Evolutionary conservation across 116 monocot genomes (phyloP), one percentile per base, ranked within the genome.

Genomic region (Trichopus zeylanicus): DNA sequence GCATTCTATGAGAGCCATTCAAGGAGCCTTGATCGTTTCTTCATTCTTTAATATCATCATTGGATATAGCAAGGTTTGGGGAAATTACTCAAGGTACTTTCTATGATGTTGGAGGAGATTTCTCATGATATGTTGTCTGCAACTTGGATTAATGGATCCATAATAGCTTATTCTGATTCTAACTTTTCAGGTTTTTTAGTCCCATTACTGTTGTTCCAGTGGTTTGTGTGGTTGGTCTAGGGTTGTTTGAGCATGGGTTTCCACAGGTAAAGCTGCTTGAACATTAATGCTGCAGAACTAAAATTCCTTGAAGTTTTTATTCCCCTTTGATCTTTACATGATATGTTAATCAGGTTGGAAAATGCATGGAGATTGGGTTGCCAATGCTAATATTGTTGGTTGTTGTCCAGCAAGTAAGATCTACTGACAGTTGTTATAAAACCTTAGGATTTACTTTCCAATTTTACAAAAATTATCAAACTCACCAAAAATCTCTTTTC

Each of bases 351-450:
- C 62, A 93, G 93, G 72, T 93, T 26, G 93, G 75, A 38, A 88
- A 93, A 73, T 93, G 93, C 65, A 85, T 93, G 64, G 93, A 93
- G 75, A 80, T 93, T 60, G 93, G 93, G 42, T 56, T 93, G 48
- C 93, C 88, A 7, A 88, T 93, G 93, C 70, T 93, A 56, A 75
- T 93, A 61, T 58, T 88, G 25, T 64, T 78, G 35, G 77, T 86
- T 26, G 28, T 82, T 10, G 38, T 63, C 24, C 93, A 88, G 46
- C 88, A 88, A 57, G 93, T 85, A 69, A 72, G 8, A 31, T 32
- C 31, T 59, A 55, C 48, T 47, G 29, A 59, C 24, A 31, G 59
- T 51, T 59, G 32, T 47, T 31, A n/a, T 51, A 22, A 37, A 26
- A 29, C 13, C 26, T 8, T 6, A 26, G 16, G 3, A 19, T 35